Percentiles rank a stretch among this genome's conserved stretches.
Evolutionary conservation across 345 rosid genomes (phyloP).

Genomic region (Gossypioides kirkii): DNA sequence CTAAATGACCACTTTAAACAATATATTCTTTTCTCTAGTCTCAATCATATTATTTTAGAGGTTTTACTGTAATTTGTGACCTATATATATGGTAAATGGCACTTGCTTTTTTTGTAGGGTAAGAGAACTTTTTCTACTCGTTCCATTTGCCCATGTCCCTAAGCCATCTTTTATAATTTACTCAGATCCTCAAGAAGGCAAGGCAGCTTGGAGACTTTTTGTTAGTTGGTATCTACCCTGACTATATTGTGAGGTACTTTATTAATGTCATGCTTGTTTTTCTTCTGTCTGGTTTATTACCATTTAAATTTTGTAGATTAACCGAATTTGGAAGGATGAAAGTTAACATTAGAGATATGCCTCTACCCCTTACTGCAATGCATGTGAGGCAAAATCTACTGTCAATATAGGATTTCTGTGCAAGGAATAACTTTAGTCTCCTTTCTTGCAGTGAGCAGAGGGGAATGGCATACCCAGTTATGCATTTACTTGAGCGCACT

Average conservation of each 20-base stretch:
- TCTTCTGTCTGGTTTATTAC: background rate
- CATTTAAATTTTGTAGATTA: background rate
- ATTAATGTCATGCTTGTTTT: background rate
- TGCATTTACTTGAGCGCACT: constrained; percentile 88
- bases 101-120: background rate
- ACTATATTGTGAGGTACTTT: constrained; percentile 78
- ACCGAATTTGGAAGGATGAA: background rate
- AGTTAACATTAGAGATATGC: background rate
- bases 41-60: background rate
- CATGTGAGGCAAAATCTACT: background rate
- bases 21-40: background rate
- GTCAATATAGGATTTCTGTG: background rate
- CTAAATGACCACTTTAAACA: background rate
- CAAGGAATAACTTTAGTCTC: constrained; percentile 4
- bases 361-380: background rate
- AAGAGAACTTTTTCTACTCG: background rate
- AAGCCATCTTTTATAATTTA: constrained; percentile 1
- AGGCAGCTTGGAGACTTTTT: constrained; percentile 93
- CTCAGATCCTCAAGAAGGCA: constrained; percentile 79
- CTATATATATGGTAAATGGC: background rate
- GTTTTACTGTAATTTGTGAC: background rate
- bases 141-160: background rate
- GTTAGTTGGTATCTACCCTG: constrained; percentile 80
- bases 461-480: constrained; percentile 65
- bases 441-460: constrained; percentile 58